Percentiles rank a stretch among this genome's conserved stretches.
Conservation (phyloP, 495 filamentous ascomycete genomes). For the Xylaria flabelliformis region DNA sequence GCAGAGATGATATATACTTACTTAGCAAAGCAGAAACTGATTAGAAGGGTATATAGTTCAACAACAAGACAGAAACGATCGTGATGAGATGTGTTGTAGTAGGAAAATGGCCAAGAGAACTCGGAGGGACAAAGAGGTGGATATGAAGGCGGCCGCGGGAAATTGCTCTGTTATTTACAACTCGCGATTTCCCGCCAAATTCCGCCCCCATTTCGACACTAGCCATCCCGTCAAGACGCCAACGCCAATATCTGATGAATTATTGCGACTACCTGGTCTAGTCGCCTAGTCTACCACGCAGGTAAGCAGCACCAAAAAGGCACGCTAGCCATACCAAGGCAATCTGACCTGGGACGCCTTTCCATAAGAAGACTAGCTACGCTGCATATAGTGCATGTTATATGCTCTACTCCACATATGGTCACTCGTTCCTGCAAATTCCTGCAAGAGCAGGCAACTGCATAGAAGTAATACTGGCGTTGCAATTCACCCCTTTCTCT, state of each 20-base stretch:
- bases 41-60: slow-evolving; percentile 23
- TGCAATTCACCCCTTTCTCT: not conserved
- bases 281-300: not conserved
- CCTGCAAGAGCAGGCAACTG: slow-evolving; percentile 6
- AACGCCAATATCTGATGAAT: slow-evolving; percentile 14
- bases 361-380: not conserved
- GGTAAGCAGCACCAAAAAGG: not conserved
- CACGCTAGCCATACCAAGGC: not conserved
- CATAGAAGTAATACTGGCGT: not conserved
- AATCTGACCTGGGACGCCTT: not conserved
- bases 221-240: not conserved
- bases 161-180: slow-evolving; percentile 15
- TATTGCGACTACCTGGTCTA: not conserved
- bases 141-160: slow-evolving; percentile 5
- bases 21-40: slow-evolving; percentile 12
- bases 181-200: not conserved
- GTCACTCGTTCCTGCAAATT: not conserved
- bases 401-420: not conserved
- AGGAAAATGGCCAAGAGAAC: not conserved
- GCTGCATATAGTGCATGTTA: not conserved
- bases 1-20: slow-evolving; percentile 3
- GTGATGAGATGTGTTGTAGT: slow-evolving; percentile 8
- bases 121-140: not conserved
- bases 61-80: slow-evolving; percentile 7
- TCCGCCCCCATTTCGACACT: slow-evolving; percentile 12